These are phyloP conservation scores for Chytridiales sp. DNA, from an alignment of 371 early-diverging fungal genomes.

Conservation along the genomic window DNA sequence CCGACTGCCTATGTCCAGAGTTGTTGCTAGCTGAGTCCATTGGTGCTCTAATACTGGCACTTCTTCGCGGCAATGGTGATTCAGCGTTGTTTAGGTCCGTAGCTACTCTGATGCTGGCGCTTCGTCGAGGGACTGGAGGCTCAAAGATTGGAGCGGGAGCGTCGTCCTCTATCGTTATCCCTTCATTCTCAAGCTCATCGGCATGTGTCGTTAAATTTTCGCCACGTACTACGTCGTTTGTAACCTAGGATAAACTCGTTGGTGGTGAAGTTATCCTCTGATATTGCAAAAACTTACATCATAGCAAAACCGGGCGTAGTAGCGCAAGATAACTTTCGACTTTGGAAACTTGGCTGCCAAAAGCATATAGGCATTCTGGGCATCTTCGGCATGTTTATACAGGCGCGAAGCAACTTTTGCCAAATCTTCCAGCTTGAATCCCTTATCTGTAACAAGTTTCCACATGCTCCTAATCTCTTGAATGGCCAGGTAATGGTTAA, in stretches of 20 bases:
- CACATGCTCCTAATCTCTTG: slow-evolving; percentile 23
- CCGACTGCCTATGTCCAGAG: too few species aligned
- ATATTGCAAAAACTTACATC: slow-evolving; percentile 12
- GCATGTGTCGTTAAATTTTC: background rate
- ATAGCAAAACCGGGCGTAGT: slow-evolving; percentile 24
- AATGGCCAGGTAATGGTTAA: slow-evolving; percentile 22
- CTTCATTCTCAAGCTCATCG: slow-evolving; percentile 11
- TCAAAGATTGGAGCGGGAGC: too few species aligned
- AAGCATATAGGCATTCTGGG: slow-evolving; percentile 15
- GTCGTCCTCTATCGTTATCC: too few species aligned
- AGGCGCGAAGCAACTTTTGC: slow-evolving; percentile 5
- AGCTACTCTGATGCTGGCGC: too few species aligned
- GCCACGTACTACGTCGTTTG: slow-evolving; percentile 6
- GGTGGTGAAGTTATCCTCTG: background rate
- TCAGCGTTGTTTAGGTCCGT: too few species aligned
- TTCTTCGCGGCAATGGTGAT: too few species aligned
- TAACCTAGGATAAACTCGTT: slow-evolving; percentile 2
- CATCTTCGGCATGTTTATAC: slow-evolving; percentile 10
- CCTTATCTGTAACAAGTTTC: slow-evolving; percentile 14
- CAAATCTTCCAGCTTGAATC: slow-evolving; percentile 20
- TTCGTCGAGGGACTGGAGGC: too few species aligned
- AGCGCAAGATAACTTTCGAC: slow-evolving; percentile 19
- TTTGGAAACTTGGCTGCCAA: slow-evolving; percentile 24
- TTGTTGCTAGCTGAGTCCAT: too few species aligned
- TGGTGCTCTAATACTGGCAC: too few species aligned